Base-by-base conservation (phyloP, 768 basidiomycete genomes). In the Collybiopsis luxurians region DNA sequence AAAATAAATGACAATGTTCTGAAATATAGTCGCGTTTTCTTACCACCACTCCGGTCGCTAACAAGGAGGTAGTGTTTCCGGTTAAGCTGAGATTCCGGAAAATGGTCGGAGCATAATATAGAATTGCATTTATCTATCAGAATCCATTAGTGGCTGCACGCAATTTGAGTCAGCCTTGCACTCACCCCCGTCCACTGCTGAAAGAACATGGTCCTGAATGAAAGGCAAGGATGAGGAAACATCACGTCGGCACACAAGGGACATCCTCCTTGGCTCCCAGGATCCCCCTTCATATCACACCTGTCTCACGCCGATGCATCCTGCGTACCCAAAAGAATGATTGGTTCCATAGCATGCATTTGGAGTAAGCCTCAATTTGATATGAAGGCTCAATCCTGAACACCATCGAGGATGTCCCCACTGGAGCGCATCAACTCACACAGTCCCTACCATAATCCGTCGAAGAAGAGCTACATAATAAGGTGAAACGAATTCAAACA, bases 161-260 rank as follows among this genome's bases (percentile, higher is more conserved):
- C n/a, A n/a, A n/a, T n/a, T n/a, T n/a, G n/a, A n/a, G n/a, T n/a
- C n/a, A n/a, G n/a, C n/a, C n/a, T n/a, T n/a, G n/a, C n/a, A n/a
- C n/a, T n/a, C n/a, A n/a, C 31, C 59, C 89, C 90, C 67, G 87
- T 89, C 87, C 88, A 90, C 69, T 90, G 89, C 66, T 90, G 89
- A 76, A 88, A 90, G 73, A 85, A 87, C 88, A 86, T 92, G 40
- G 75, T 83, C 59, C 81, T 82, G 51, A 4, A 46, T 19, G 44
- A 17, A 15, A 30, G 26, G 47, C n/a, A 24, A 44, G n/a, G 5
- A 19, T 44, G 31, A 34, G 31, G n/a, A n/a, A n/a, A n/a, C n/a
- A n/a, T n/a, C n/a, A n/a, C n/a, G n/a, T n/a, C n/a, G n/a, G n/a
- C n/a, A n/a, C 31, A 34, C 31, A 6, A 34, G 31, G 31, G 31